These are phyloP conservation scores for Colletotrichum eremochloae DNA, from an alignment of 2,329 filamentous ascomycete genomes.

Conservation along the genomic window DNA sequence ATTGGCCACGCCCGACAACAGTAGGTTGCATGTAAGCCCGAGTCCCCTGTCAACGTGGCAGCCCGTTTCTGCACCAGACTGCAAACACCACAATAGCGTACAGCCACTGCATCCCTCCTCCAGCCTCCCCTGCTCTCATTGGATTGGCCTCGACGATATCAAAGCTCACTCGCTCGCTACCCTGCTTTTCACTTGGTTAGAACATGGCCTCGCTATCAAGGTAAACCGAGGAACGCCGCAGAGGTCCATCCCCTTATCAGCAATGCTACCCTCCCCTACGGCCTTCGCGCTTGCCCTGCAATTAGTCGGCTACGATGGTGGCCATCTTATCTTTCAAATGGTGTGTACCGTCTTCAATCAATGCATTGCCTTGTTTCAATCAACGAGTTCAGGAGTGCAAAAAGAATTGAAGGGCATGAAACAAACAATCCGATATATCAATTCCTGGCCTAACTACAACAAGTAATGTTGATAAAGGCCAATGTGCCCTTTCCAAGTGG, in stretches of 20 bases:
- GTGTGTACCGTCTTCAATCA: background rate
- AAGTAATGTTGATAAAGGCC: conserved; percentile 28
- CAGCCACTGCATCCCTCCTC: conserved; percentile 10
- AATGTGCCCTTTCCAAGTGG: conserved; percentile 30
- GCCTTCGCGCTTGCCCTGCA: too few relatives aligned
- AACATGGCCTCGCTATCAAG: background rate
- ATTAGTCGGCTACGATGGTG: background rate
- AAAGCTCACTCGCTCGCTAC: background rate
- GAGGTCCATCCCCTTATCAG: background rate
- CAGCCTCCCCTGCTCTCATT: conserved; percentile 26
- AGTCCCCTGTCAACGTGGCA: conserved; percentile 15
- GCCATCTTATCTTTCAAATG: background rate
- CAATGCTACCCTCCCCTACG: background rate
- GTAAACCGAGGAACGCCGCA: background rate
- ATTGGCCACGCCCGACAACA: background rate
- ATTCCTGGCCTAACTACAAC: conserved; percentile 36
- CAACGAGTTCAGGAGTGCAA: background rate
- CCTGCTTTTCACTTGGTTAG: conserved; percentile 10
- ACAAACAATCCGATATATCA: conserved; percentile 36
- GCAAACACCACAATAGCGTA: conserved; percentile 17
- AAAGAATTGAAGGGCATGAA: conserved; percentile 14
- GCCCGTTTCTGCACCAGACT: conserved; percentile 19
- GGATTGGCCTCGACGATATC: conserved; percentile 16
- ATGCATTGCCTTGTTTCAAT: background rate
- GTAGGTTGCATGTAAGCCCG: background rate